These are phyloP conservation scores for Aspergillus tamarii DNA, from an alignment of 2,329 filamentous ascomycete species.

Conservation along the genomic window DNA sequence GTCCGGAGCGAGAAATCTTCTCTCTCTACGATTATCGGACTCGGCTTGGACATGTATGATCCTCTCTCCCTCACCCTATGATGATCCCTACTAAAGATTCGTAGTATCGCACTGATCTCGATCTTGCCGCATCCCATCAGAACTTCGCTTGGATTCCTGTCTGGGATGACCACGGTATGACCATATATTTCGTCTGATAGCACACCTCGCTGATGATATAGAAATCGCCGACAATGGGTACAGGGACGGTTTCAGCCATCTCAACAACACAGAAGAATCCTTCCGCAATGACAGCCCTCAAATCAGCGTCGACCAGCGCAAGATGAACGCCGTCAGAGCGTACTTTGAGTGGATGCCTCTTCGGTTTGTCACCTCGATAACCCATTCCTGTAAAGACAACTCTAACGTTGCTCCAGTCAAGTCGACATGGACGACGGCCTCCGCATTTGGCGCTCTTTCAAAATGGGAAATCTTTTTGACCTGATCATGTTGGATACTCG, in stretches of 20 bases:
- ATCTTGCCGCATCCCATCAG: slow-evolving; percentile 60
- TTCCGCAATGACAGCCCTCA: slow-evolving; percentile 60
- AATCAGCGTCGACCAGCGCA: slow-evolving; percentile 71
- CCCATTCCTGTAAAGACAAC: neutral
- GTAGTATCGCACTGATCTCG: slow-evolving; percentile 56
- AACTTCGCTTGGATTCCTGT: slow-evolving; percentile 65
- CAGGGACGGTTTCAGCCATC: slow-evolving; percentile 60
- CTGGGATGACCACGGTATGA: slow-evolving; percentile 63
- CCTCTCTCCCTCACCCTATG: rapidly evolving
- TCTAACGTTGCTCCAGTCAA: slow-evolving; percentile 48
- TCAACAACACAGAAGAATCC: slow-evolving; percentile 69
- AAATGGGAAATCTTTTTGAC: slow-evolving; percentile 67
- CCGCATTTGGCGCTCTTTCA: slow-evolving; percentile 69
- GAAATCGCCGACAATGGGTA: slow-evolving; percentile 69
- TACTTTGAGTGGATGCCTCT: slow-evolving; percentile 71
- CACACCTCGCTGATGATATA: slow-evolving; percentile 21
- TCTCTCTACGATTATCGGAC: slow-evolving; percentile 58
- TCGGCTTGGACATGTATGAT: slow-evolving; percentile 53
- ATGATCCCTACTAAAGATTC: neutral
- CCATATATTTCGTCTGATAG: slow-evolving; percentile 6
- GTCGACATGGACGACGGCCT: slow-evolving; percentile 71
- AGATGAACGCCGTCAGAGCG: slow-evolving; percentile 72
- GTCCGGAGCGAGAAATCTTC: slow-evolving; percentile 40
- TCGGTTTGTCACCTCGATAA: slow-evolving; percentile 34
- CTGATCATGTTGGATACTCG: slow-evolving; percentile 71